These are phyloP conservation scores for Neonectria magnoliae DNA, from an alignment of 2,329 filamentous ascomycete genomes.

Conservation along the genomic window DNA sequence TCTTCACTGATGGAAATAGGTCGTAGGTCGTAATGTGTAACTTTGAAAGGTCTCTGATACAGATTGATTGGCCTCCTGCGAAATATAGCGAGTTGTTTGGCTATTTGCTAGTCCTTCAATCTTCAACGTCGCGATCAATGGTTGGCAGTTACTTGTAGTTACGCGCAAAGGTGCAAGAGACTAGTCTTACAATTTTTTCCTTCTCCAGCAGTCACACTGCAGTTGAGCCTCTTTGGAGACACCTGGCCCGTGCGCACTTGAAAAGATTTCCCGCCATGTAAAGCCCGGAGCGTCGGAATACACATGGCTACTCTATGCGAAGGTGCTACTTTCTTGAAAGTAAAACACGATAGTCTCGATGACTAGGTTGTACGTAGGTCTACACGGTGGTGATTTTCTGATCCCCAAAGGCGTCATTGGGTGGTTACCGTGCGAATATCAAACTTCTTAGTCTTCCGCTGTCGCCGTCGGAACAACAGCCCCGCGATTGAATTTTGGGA, in stretches of 20 bases:
- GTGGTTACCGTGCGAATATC: background rate
- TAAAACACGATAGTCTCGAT: background rate
- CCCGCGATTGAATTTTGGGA: conserved; percentile 11
- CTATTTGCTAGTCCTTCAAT: background rate
- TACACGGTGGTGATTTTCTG: background rate
- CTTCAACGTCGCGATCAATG: background rate
- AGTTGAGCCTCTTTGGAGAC: background rate
- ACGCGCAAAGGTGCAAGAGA: background rate
- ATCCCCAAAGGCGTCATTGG: background rate
- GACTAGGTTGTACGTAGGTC: background rate
- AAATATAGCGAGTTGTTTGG: background rate
- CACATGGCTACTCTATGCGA: background rate
- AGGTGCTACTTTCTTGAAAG: background rate
- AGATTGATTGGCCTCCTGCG: background rate
- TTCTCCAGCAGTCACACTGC: background rate
- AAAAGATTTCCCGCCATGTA: background rate
- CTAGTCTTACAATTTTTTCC: background rate
- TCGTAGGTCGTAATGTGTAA: background rate
- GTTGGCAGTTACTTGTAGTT: background rate
- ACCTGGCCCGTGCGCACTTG: background rate
- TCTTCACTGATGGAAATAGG: background rate
- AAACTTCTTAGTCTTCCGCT: background rate
- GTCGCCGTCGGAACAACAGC: conserved; percentile 12
- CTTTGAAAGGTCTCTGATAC: background rate
- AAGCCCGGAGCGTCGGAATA: background rate